phyloP scores from a whole-genome alignment of 2,329 filamentous ascomycete genomes.

The Pleoardoris graminearum region DNA sequence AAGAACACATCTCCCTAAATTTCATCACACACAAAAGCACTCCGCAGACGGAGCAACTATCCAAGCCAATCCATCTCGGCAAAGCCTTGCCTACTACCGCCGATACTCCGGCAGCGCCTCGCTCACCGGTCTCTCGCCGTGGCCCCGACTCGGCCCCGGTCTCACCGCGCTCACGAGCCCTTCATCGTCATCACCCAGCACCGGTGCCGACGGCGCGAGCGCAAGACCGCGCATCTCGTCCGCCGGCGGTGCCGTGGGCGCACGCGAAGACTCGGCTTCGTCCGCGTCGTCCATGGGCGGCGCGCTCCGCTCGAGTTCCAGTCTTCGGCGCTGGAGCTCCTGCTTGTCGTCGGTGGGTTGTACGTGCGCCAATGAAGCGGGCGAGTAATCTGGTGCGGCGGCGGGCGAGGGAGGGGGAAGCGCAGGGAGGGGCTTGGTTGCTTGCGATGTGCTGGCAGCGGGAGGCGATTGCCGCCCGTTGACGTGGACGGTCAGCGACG shows the following conservation, averaged over 20 bases:
- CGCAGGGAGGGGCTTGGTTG: slow-evolving; percentile 25
- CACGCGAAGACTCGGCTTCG: slow-evolving; percentile 18
- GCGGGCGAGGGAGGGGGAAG: slow-evolving; percentile 24
- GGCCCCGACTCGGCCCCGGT: slow-evolving; percentile 12
- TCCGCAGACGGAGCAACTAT: no score
- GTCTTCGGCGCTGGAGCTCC: slow-evolving; percentile 63
- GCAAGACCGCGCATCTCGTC: slow-evolving; percentile 12
- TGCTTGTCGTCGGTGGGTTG: slow-evolving; percentile 71
- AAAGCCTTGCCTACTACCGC: slow-evolving; percentile 18
- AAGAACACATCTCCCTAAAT: no score
- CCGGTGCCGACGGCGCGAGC: slow-evolving; percentile 35
- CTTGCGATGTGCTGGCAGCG: slow-evolving; percentile 16
- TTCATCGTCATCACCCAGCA: slow-evolving; percentile 41
- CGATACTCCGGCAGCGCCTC: slow-evolving; percentile 39
- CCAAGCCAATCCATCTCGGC: no score
- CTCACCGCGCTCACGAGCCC: slow-evolving; percentile 35
- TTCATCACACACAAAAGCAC: no score
- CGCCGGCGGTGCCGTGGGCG: slow-evolving; percentile 24
- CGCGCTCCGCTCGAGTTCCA: slow-evolving; percentile 49
- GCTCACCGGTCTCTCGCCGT: slow-evolving; percentile 18
- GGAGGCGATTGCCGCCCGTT: slow-evolving; percentile 11
- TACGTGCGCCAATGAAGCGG: slow-evolving; percentile 36
- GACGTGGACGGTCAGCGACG: slow-evolving; percentile 31
- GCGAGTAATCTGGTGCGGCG: slow-evolving; percentile 30
- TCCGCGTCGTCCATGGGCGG: slow-evolving; percentile 38